phyloP scores from a whole-genome alignment of 768 basidiomycete species.

The Porphyrellus cyaneotinctus region DNA sequence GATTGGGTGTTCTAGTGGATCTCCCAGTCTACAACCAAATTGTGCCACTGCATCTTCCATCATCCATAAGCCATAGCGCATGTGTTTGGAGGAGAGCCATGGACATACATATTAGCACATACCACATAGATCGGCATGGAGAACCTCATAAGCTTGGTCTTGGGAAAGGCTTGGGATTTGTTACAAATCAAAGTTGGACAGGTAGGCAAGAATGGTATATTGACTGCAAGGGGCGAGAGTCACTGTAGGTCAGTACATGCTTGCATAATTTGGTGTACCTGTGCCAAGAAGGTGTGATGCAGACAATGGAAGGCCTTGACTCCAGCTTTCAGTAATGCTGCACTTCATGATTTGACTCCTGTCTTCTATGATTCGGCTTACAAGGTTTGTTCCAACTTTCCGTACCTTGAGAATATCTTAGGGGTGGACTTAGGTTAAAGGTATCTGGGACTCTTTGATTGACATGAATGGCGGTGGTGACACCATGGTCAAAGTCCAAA shows the following conservation, averaged over 20 bases:
- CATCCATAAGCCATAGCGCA: conserved; percentile 51
- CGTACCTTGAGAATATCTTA: background rate
- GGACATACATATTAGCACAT: conserved; percentile 27
- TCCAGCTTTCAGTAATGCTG: conserved; percentile 40
- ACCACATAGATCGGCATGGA: conserved; percentile 19
- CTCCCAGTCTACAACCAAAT: too few species aligned
- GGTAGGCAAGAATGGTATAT: conserved; percentile 35
- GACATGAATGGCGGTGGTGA: conserved; percentile 20
- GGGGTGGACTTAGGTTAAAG: conserved; percentile 22
- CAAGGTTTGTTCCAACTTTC: conserved; percentile 31
- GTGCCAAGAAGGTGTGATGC: background rate
- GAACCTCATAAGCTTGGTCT: conserved; percentile 19
- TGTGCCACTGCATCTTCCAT: too few species aligned
- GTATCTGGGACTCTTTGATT: conserved; percentile 29
- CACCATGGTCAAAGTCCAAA: conserved; percentile 44
- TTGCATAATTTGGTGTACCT: conserved; percentile 20
- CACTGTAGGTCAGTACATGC: conserved; percentile 35
- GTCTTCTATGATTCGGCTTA: conserved; percentile 42
- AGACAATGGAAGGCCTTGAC: conserved; percentile 38
- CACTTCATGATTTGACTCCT: conserved; percentile 34
- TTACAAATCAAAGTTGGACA: conserved; percentile 2
- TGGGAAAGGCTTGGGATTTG: background rate
- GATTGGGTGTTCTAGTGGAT: too few species aligned
- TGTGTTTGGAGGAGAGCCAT: conserved; percentile 48
- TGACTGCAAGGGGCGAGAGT: conserved; percentile 40